Evolutionary conservation across 208 protist genomes (phyloP), one percentile per base, ranked within the genome.

Genomic region (Naegleria fowleri): DNA sequence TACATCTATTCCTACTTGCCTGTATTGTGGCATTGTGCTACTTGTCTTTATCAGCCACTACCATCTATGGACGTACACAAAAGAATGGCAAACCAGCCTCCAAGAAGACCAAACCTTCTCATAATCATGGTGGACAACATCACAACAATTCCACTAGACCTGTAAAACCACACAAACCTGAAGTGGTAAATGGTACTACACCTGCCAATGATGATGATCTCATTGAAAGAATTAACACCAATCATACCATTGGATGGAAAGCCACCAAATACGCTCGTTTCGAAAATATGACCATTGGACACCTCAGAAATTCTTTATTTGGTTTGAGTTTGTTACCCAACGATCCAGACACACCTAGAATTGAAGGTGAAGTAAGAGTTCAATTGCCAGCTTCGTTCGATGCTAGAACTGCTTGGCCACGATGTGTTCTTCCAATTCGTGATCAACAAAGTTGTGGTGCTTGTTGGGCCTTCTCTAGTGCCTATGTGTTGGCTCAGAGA

Each of bases 401-500:
- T 83, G 75, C 75, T 39, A n/a, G 75, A 40, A 83, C 75, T 39
- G 9, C 19, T 38, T 83, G 75, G 75, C 13, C 22, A 40, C 0
- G 33, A 40, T 83, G 75, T n/a, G 33, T 83, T 40, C 33, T n/a
- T 15, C 25, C 75, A 36, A n/a, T 83, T n/a, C 19, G 33, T 15
- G 33, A n/a, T 83, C 75, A 83, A 39, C n/a, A 39, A 83, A 83
- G 22, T 36, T 83, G 75, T 83, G 55, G 55, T 29, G 55, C 55
- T 29, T 67, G 55, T 67, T 67, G 55, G 55, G 55, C 55, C 22
- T 67, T 79, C 67, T 79, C 83, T 11, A 39, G 16, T 29, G 13
- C 83, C 75, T 95, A 96, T 92, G 92, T 96, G 38, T 96, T 97
- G 25, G 94, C 94, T 33, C 96, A 97, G 91, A 95, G 97, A 90